Evolutionary conservation across 768 basidiomycete species (phyloP), one percentile per base, ranked within the genome.

Genomic region (Dioszegia aurantiaca): DNA sequence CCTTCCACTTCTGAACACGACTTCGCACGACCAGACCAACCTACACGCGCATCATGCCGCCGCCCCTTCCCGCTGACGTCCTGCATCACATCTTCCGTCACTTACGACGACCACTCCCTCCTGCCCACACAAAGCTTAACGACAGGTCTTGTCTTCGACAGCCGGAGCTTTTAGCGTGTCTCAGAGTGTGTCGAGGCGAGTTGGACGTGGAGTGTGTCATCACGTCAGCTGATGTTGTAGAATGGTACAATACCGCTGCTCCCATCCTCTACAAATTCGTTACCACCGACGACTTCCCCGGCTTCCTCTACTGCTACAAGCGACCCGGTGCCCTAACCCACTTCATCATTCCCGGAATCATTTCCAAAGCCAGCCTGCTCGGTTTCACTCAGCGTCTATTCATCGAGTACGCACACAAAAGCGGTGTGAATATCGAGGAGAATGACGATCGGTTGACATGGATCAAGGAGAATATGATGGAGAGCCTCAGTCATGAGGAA

Each of bases 171-270:
- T 42, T 42, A 5, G 16, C 40, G 6, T 42, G 14, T 21, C 21
- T 42, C 16, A 5, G 6, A 8, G 40, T 42, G 9, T 46, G 23
- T 24, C 33, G 26, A 46, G 12, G 44, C n/a, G 11, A 26, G 44
- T 14, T 9, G 10, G 42, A 43, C 42, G 10, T 17, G 10, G 10
- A 10, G 42, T 8, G 8, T 14, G 9, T 46, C 11, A 23, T 26
- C 44, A 46, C 9, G 21, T 4, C 27, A 46, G 23, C 44, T 46
- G 21, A 24, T 46, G 23, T 4, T 46, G 14, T 24, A 28, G 27
- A 46, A 12, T 28, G 44, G 44, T 46, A 46, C 44, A 46, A 46
- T n/a, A 46, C 26, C 40, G 40, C 40, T 8, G 40, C 40, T 17
- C 9, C 17, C 36, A 9, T 17, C 17, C 17, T 37, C 36, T 37